Percentiles rank a stretch among this genome's conserved stretches.
Evolutionary conservation across 2,329 filamentous ascomycete species (phyloP).

Genomic region (Hymenoscyphus infarciens): DNA sequence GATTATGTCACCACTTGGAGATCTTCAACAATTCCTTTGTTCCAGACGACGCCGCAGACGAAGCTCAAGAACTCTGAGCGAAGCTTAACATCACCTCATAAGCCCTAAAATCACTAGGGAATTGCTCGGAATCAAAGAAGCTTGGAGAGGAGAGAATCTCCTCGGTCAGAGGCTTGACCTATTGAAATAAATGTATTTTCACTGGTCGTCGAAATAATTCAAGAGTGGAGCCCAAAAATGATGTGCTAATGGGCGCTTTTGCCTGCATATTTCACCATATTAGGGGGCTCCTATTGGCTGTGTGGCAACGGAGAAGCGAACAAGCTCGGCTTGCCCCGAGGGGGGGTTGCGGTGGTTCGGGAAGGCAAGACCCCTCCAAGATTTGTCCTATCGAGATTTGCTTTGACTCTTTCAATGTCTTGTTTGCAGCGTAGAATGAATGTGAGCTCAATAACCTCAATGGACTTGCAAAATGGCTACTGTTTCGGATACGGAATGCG

Average conservation of each 20-base stretch:
- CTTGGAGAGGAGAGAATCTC: background rate
- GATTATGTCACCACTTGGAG: background rate
- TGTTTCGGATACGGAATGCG: background rate
- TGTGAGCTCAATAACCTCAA: background rate
- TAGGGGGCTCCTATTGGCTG: conserved; percentile 5
- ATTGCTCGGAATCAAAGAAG: background rate
- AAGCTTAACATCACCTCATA: background rate
- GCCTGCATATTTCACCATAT: conserved; percentile 13
- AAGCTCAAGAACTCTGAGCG: background rate
- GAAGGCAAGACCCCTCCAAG: background rate
- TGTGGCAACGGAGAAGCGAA: background rate
- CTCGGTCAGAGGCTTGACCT: background rate
- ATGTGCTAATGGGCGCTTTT: conserved; percentile 11
- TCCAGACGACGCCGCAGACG: background rate
- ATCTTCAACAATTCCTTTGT: background rate
- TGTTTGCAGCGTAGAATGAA: background rate
- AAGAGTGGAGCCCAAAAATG: conserved; percentile 7
- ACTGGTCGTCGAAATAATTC: background rate
- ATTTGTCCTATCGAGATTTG: background rate
- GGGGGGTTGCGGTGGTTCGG: conserved; percentile 1
- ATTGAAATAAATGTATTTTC: background rate
- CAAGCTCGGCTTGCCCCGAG: background rate
- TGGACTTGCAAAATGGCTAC: background rate
- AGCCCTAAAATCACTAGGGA: background rate
- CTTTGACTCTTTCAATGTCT: background rate